Base-by-base conservation (phyloP, 1,139 yeast species). In the Yamadazyma diddensiae region DNA sequence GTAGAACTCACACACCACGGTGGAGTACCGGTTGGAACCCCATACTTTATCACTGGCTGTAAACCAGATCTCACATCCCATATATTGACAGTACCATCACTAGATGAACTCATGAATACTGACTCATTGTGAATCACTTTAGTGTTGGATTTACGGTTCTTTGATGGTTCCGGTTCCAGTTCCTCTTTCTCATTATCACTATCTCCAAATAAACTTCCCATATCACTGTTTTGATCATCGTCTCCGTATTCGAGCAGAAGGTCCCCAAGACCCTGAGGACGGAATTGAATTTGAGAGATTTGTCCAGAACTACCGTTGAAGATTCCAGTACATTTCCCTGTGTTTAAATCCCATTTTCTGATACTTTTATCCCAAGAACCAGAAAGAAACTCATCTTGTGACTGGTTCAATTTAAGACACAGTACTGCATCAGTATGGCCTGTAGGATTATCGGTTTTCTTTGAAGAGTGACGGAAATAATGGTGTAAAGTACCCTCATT, bases 1-100 rank as follows among this genome's bases (percentile, higher is more conserved):
- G 87, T 77, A 1, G 95, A 80, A n/a, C 87, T 75, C 74, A 84
- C 81, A 57, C 95, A 83, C 97, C 97, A 92, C 0, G 98, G 98
- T 1, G 97, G 96, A 0, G 80, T 73, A 1, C 78, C 78, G 5
- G 71, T 65, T 0, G 87, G 78, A 3, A 80, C 75, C 1, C 79
- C 77, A 15, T 84, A 58, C 31, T 55, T 53, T 24, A 73, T 65
- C 3, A 81, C 69, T 0, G 79, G 82, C 1, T 50, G 39, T 22
- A 52, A 49, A 5, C 44, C 43, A 1, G 71, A 55, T 39, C 98
- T 70, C 4, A 74, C 62, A 56, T 92, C 98, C 96, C 97, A 90
- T 7, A 92, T 62, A 41, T 77, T 79, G 5, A 90, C 60, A 0
- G 82, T 70, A 6, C 99, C 98, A 53, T 90, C 95, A 35, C 88